Percentiles rank a stretch among this genome's conserved stretches.
These are phyloP conservation scores for Yarrowia sp. DNA, from an alignment of 805 yeast genomes.

Conservation along the genomic window DNA sequence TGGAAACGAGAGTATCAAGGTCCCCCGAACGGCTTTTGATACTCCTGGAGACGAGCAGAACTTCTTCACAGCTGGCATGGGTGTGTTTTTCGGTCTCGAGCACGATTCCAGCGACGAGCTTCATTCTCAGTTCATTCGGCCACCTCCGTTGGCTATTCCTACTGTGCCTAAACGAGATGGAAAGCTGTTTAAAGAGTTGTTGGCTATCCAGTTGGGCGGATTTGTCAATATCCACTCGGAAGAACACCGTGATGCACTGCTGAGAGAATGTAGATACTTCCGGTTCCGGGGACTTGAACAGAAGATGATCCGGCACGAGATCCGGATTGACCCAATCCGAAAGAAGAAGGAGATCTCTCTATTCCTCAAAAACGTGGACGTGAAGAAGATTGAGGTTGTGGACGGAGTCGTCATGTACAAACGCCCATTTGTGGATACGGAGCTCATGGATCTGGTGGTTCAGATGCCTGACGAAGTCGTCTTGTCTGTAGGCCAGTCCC, in stretches of 20 bases:
- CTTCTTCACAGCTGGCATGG: conserved; percentile 63
- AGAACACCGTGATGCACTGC: conserved; percentile 52
- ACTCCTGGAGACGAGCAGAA: conserved; percentile 72
- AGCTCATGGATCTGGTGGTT: conserved; percentile 42
- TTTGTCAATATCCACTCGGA: conserved; percentile 48
- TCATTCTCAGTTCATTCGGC: conserved; percentile 52
- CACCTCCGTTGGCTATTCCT: conserved; percentile 71
- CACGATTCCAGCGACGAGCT: conserved; percentile 39
- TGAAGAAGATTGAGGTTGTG: conserved; percentile 24
- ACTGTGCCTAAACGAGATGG: conserved; percentile 52
- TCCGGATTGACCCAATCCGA: conserved; percentile 52
- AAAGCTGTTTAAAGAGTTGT: conserved; percentile 50
- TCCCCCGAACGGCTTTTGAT: conserved; percentile 54
- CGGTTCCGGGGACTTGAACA: conserved; percentile 75
- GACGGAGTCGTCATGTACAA: conserved; percentile 39
- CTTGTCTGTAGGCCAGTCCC: not conserved
- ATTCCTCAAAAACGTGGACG: conserved; percentile 45
- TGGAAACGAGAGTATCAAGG: conserved; percentile 57
- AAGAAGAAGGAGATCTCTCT: conserved; percentile 56
- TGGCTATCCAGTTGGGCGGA: conserved; percentile 57
- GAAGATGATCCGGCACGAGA: conserved; percentile 51
- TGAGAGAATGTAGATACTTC: conserved; percentile 73
- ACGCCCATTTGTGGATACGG: conserved; percentile 47
- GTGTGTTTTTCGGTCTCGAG: conserved; percentile 51
- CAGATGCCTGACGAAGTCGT: conserved; percentile 36